These are phyloP conservation scores for Xylariaceae sp. DNA, from an alignment of 2,329 filamentous ascomycete genomes.

Conservation along the genomic window DNA sequence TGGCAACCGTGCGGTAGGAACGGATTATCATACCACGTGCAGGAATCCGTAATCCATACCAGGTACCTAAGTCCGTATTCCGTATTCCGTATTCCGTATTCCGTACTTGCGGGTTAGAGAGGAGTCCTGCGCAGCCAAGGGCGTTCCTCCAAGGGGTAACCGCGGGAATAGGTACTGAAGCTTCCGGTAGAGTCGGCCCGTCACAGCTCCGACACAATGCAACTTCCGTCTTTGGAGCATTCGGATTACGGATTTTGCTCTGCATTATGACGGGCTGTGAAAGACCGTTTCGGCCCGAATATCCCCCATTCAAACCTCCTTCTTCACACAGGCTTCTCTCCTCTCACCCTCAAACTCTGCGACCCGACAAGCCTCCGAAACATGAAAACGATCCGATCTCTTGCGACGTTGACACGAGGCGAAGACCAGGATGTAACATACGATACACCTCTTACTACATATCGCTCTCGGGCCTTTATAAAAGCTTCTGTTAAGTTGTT, in stretches of 20 bases:
- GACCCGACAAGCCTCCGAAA: neutral
- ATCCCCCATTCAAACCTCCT: neutral
- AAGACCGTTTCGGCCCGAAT: neutral
- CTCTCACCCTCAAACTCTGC: neutral
- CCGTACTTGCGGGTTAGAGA: neutral
- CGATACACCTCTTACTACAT: neutral
- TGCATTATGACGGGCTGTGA: neutral
- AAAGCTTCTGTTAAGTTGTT: neutral
- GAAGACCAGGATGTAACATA: neutral
- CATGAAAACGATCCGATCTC: neutral
- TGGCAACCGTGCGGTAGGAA: neutral
- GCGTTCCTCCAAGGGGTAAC: neutral
- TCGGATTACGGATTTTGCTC: neutral
- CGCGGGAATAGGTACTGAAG: neutral
- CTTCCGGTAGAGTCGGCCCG: neutral
- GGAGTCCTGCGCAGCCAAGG: neutral
- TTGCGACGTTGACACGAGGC: neutral
- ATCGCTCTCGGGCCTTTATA: neutral
- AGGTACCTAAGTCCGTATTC: neutral
- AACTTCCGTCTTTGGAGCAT: neutral
- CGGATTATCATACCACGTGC: neutral
- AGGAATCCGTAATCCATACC: neutral
- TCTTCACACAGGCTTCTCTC: neutral
- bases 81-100: neutral
- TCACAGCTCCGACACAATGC: neutral